These are phyloP conservation scores for Cladophialophora bantiana DNA, from an alignment of 2,329 filamentous ascomycete species.

Conservation along the genomic window DNA sequence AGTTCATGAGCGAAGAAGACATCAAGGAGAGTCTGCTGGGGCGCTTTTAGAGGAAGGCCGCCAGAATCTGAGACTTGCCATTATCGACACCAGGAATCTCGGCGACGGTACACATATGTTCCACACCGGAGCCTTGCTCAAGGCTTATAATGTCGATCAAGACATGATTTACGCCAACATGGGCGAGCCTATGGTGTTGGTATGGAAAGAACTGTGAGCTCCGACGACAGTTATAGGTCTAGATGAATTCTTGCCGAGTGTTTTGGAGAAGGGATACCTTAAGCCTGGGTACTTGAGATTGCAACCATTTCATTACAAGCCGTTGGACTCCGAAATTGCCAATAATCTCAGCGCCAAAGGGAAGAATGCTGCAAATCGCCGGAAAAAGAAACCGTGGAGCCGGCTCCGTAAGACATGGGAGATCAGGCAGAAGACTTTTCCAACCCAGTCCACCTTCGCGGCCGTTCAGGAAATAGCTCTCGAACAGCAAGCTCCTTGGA, in stretches of 20 bases:
- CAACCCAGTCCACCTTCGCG: neutral
- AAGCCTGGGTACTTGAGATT: neutral
- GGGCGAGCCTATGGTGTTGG: constrained; percentile 5
- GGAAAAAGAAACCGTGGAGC: neutral
- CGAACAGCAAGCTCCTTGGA: neutral
- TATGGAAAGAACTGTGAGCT: constrained; percentile 1
- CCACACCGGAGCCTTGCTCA: neutral
- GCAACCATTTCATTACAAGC: neutral
- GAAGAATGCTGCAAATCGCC: neutral
- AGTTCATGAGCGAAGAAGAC: constrained; percentile 12
- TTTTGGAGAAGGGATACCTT: neutral
- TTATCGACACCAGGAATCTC: neutral
- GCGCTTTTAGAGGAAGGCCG: neutral
- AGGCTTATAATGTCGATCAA: neutral
- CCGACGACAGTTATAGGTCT: neutral
- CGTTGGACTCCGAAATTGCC: neutral
- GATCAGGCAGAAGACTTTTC: neutral
- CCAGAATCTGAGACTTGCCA: neutral
- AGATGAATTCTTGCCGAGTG: neutral
- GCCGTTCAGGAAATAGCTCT: neutral
- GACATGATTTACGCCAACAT: neutral
- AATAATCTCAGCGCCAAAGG: neutral
- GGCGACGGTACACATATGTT: neutral
- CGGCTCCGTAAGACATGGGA: neutral
- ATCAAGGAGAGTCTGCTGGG: constrained; percentile 2